phyloP scores from a whole-genome alignment of 441 rosid species.

The Adansonia rubrostipa region DNA sequence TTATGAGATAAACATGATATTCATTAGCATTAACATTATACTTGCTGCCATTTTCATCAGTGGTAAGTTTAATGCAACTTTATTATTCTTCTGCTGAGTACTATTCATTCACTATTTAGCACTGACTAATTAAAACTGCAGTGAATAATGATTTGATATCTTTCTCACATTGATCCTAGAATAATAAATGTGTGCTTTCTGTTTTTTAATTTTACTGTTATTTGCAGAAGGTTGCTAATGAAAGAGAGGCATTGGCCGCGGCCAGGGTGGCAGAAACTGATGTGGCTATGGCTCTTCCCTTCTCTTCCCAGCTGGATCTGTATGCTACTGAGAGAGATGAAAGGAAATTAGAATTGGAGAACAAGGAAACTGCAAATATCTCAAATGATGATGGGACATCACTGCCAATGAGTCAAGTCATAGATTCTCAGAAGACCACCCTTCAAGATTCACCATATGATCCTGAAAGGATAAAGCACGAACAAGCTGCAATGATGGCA shows the following conservation, averaged over 20 bases:
- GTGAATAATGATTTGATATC: not conserved
- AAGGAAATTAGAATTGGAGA: constrained; percentile 45
- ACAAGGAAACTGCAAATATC: constrained; percentile 46
- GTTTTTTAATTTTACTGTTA: constrained; percentile 11
- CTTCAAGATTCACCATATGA: constrained; percentile 40
- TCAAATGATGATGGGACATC: constrained; percentile 41
- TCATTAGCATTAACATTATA: not conserved
- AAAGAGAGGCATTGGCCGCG: constrained; percentile 52
- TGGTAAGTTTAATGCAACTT: not conserved
- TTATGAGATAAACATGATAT: not conserved
- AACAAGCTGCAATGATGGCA: constrained; percentile 67
- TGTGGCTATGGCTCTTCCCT: constrained; percentile 47
- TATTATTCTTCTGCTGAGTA: not conserved
- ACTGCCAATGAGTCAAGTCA: constrained; percentile 41
- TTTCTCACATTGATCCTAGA: not conserved
- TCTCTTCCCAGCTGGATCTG: constrained; percentile 41
- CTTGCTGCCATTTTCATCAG: not conserved
- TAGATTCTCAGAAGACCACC: constrained; percentile 35
- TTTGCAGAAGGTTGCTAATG: constrained; percentile 58
- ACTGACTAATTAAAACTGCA: not conserved
- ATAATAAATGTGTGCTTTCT: not conserved
- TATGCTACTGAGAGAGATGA: constrained; percentile 38
- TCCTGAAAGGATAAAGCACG: constrained; percentile 56
- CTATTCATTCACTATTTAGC: not conserved
- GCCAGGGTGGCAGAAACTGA: constrained; percentile 62